A percentile compares a stretch with the other conserved stretches of the same genome.
Evolutionary conservation across 2,329 filamentous ascomycete genomes (phyloP).

Genomic region (Paecilomyces sp.): DNA sequence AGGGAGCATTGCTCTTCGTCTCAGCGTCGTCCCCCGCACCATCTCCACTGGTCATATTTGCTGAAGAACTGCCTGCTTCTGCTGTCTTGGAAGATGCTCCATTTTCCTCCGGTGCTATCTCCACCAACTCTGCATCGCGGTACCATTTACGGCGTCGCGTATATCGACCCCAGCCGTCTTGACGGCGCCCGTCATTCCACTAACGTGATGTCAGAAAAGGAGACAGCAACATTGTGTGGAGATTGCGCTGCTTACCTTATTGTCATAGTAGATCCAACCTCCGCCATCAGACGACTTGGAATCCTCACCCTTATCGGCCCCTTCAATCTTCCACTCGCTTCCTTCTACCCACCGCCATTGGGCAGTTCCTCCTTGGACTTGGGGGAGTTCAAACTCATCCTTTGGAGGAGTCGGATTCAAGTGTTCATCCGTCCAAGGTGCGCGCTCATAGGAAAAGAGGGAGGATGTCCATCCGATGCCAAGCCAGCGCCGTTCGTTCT

Average conservation of each 20-base stretch:
- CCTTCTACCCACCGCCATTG: conserved; percentile 78
- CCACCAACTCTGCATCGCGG: conserved; percentile 89
- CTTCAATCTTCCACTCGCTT: conserved; percentile 81
- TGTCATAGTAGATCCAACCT: conserved; percentile 98
- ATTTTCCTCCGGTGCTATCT: conserved; percentile 48
- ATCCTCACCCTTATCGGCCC: conserved; percentile 41
- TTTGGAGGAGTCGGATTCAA: conserved; percentile 71
- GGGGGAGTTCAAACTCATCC: conserved; percentile 63
- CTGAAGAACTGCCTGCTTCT: conserved; percentile 19
- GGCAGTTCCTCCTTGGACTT: conserved; percentile 57
- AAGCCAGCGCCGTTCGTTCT: conserved; percentile 93
- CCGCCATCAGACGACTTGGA: conserved; percentile 47
- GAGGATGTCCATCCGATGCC: conserved; percentile 92
- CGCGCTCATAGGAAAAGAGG: conserved; percentile 81
- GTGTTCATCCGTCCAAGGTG: conserved; percentile 94
- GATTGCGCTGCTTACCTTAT: conserved; percentile 58
- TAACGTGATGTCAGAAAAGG: conserved; percentile 27
- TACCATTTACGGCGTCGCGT: conserved; percentile 93
- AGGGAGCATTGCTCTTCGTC: conserved; percentile 19
- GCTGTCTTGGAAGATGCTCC: conserved; percentile 36
- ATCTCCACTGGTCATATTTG: conserved; percentile 13
- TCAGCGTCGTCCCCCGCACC: conserved; percentile 16
- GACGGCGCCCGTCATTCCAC: conserved; percentile 82
- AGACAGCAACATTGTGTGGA: neutral
- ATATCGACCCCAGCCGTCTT: conserved; percentile 90